Conservation (phyloP, 2,329 filamentous ascomycete species). For the Sclerotinia spermophila region DNA sequence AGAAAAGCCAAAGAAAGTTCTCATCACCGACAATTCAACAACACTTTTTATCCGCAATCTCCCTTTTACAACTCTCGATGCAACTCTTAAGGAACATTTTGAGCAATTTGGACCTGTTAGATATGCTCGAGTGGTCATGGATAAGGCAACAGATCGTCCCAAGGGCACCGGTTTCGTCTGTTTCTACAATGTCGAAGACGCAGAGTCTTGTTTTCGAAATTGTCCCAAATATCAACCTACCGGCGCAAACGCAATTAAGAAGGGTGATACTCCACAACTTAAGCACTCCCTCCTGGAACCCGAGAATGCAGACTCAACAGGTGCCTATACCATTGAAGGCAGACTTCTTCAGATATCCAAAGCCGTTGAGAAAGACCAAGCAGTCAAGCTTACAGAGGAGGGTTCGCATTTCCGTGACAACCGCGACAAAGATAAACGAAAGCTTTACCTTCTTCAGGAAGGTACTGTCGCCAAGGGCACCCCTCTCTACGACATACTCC, state of each 20-base stretch:
- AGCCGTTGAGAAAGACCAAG: slow-evolving; percentile 81
- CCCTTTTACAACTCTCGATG: slow-evolving; percentile 83
- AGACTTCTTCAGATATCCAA: slow-evolving; percentile 80
- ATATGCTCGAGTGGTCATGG: slow-evolving; percentile 88
- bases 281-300: slow-evolving; percentile 86
- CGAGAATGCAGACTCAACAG: slow-evolving; percentile 74
- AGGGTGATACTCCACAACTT: slow-evolving; percentile 42
- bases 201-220: slow-evolving; percentile 68
- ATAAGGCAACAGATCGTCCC: slow-evolving; percentile 78
- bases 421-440: slow-evolving; percentile 80
- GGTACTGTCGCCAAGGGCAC: slow-evolving; percentile 77
- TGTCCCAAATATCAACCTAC: slow-evolving; percentile 60
- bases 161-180: slow-evolving; percentile 94
- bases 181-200: slow-evolving; percentile 76
- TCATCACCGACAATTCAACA: slow-evolving; percentile 60
- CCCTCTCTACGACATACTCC: slow-evolving; percentile 70
- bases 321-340: slow-evolving; percentile 85
- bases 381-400: slow-evolving; percentile 68
- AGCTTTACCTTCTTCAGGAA: slow-evolving; percentile 82
- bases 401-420: slow-evolving; percentile 60
- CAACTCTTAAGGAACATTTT: slow-evolving; percentile 80
- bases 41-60: slow-evolving; percentile 93
- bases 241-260: slow-evolving; percentile 37
- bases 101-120: slow-evolving; percentile 80
- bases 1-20: slow-evolving; percentile 37